A percentile compares a stretch with the other conserved stretches of the same genome.
Conservation (phyloP, 1,284 basidiomycete genomes). For the Cutaneotrichosporon spelunceum region DNA sequence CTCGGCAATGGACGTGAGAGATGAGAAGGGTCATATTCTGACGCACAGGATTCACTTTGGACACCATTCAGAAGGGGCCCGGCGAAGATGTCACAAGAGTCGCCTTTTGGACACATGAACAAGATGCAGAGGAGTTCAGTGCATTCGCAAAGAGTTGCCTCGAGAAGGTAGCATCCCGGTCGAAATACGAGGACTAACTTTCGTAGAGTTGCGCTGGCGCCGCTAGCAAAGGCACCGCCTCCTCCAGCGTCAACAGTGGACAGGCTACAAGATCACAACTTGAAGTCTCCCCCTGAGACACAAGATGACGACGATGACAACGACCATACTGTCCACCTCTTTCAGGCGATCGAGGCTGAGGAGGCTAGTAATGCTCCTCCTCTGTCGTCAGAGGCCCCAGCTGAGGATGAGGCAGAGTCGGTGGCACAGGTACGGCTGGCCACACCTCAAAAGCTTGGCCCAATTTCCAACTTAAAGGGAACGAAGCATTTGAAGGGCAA, state of each 20-base stretch:
- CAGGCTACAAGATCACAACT: not conserved
- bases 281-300: not conserved
- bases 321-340: not conserved
- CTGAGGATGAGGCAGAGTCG: not conserved
- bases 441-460: not conserved
- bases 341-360: not conserved
- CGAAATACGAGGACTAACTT: not conserved
- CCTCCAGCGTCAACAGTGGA: not conserved
- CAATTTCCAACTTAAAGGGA: not conserved
- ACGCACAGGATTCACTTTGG: not conserved
- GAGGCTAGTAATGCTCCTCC: not conserved
- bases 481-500: not conserved
- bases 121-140: slow-evolving; percentile 52
- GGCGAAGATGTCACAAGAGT: not conserved
- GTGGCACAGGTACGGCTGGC: not conserved
- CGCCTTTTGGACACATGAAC: not conserved
- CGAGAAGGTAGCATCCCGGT: not conserved
- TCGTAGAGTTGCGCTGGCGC: not conserved
- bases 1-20: not conserved
- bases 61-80: not conserved
- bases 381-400: not conserved
- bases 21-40: not conserved
- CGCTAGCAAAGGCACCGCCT: not conserved
- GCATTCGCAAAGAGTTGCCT: not conserved
- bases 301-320: not conserved